Percentiles rank a stretch among this genome's conserved stretches.
These are phyloP conservation scores for Mesostigma viride DNA, from an alignment of 139 green algal species.

Conservation along the genomic window DNA sequence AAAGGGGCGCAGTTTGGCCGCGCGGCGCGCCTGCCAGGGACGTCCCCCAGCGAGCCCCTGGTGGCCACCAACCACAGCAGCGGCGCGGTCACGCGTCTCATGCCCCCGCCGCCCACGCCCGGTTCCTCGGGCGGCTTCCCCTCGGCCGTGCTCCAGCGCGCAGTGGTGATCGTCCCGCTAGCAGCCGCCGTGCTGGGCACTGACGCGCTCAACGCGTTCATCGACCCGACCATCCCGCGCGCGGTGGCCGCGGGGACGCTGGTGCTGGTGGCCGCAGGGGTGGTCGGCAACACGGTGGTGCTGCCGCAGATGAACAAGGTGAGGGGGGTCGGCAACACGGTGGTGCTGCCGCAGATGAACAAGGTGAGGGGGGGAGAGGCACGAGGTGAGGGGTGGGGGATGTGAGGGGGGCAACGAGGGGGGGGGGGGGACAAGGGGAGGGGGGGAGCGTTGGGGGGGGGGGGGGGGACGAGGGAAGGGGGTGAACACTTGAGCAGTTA, in stretches of 20 bases:
- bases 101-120: slow-evolving; percentile 42
- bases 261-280: slow-evolving; percentile 21
- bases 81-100: slow-evolving; percentile 33
- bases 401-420: too few relatives aligned
- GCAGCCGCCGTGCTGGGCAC: too few relatives aligned
- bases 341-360: slow-evolving; percentile 69
- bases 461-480: too few relatives aligned
- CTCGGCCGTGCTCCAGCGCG: slow-evolving; percentile 54
- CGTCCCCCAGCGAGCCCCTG: slow-evolving; percentile 63
- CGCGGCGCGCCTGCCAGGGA: slow-evolving; percentile 46
- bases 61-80: slow-evolving; percentile 64
- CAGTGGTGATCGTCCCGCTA: slow-evolving; percentile 46
- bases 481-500: too few relatives aligned
- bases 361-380: slow-evolving; percentile 42
- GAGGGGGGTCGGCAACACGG: slow-evolving; percentile 31
- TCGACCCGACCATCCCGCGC: slow-evolving; percentile 61
- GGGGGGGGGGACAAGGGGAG: slow-evolving; percentile 1
- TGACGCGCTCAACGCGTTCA: slow-evolving; percentile 60
- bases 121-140: slow-evolving; percentile 35
- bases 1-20: slow-evolving; percentile 24
- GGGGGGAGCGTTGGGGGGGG: neutral
- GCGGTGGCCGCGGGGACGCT: slow-evolving; percentile 42
- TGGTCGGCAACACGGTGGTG: slow-evolving; percentile 45
- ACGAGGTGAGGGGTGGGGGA: too few relatives aligned
- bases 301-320: slow-evolving; percentile 67